Evolutionary conservation across 2,329 filamentous ascomycete genomes (phyloP).

Genomic region (Boeremia lycopersici): DNA sequence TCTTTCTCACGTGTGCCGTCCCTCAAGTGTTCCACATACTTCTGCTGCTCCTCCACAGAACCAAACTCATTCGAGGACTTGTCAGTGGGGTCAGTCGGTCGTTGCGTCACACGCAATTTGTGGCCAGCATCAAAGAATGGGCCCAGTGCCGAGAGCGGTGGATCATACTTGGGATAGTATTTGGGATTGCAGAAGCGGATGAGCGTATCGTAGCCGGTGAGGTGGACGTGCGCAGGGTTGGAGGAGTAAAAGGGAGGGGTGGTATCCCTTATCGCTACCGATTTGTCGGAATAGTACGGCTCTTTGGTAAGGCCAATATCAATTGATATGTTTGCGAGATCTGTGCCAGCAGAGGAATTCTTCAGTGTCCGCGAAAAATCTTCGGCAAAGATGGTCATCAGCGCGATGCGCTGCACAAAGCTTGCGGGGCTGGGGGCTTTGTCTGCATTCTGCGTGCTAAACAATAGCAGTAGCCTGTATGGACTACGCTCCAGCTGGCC

Average conservation of each 20-base stretch:
- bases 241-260: slow-evolving; percentile 43
- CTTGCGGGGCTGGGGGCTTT: slow-evolving; percentile 69
- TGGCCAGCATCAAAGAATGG: slow-evolving; percentile 68
- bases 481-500: slow-evolving; percentile 43
- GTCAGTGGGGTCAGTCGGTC: slow-evolving; percentile 53
- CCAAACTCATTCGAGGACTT: slow-evolving; percentile 63
- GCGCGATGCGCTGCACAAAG: slow-evolving; percentile 69
- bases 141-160: slow-evolving; percentile 61
- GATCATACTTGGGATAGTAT: slow-evolving; percentile 63
- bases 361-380: slow-evolving; percentile 52
- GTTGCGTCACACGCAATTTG: slow-evolving; percentile 66
- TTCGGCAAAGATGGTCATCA: slow-evolving; percentile 73
- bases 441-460: slow-evolving; percentile 70
- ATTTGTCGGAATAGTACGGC: slow-evolving; percentile 78
- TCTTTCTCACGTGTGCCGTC: slow-evolving; percentile 56
- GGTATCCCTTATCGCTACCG: slow-evolving; percentile 59
- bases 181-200: slow-evolving; percentile 74
- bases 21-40: slow-evolving; percentile 60
- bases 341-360: slow-evolving; percentile 1
- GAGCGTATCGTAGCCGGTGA: slow-evolving; percentile 78
- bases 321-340: slow-evolving; percentile 42
- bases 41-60: slow-evolving; percentile 58
- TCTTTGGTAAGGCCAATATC: slow-evolving; percentile 74
- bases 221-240: slow-evolving; percentile 64
- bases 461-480: slow-evolving; percentile 61